phyloP scores from a whole-genome alignment of 805 yeast species.

The Saturnispora quitensis region DNA sequence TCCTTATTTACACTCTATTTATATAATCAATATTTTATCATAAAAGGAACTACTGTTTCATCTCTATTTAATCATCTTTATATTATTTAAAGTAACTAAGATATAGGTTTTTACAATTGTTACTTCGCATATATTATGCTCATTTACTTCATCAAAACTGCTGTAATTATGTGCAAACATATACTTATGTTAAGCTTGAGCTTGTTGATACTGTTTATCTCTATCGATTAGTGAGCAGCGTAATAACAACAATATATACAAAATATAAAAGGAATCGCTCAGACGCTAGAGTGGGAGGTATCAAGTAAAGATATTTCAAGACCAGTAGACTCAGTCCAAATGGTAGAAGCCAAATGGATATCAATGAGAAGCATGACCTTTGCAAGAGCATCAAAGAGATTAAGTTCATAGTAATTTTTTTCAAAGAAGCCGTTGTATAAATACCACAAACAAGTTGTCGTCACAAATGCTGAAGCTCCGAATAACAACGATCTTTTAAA shows the following conservation, averaged over 20 bases:
- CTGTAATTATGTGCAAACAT: too few species aligned
- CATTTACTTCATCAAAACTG: too few species aligned
- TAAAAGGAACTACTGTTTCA: too few species aligned
- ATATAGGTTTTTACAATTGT: too few species aligned
- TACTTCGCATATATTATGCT: too few species aligned
- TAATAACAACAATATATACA: background rate
- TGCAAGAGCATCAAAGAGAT: background rate
- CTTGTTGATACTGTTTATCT: too few species aligned
- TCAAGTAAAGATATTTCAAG: conserved; percentile 2
- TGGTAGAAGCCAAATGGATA: conserved; percentile 5
- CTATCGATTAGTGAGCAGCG: background rate
- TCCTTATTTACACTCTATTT: too few species aligned
- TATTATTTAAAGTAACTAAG: too few species aligned
- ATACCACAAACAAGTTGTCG: background rate
- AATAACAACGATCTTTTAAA: conserved; percentile 3
- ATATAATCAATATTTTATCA: too few species aligned
- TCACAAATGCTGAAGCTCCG: background rate
- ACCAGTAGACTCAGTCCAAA: conserved; percentile 9
- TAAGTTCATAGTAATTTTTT: background rate
- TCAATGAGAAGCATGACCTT: conserved; percentile 9
- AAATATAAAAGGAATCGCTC: background rate
- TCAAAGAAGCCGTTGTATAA: conserved; percentile 2
- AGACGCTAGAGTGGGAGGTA: background rate
- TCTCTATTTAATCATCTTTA: too few species aligned
- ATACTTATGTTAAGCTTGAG: too few species aligned